phyloP scores from a whole-genome alignment of 164 flowering plant genomes.

The Brasenia schreberi region DNA sequence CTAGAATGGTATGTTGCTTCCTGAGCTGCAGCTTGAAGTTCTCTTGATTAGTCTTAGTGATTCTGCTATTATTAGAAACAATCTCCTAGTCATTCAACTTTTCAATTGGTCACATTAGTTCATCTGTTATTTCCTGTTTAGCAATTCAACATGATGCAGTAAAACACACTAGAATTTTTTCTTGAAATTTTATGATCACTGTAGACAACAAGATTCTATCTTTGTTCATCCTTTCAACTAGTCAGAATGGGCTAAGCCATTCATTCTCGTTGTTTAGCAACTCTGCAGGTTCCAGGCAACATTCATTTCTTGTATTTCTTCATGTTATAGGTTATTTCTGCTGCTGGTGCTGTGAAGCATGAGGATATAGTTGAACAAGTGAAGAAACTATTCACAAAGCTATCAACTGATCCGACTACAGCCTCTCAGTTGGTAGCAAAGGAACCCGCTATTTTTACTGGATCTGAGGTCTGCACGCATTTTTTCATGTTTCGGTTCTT shows the following conservation, averaged over 20 bases:
- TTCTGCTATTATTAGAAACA: too few relatives aligned
- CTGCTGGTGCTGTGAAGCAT: conserved; percentile 92
- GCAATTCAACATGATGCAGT: too few relatives aligned
- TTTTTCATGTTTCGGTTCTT: neutral
- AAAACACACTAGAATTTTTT: too few relatives aligned
- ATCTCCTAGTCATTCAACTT: too few relatives aligned
- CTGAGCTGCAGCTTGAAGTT: neutral
- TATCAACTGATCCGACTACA: conserved; percentile 70
- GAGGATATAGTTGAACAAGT: conserved; percentile 88
- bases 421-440: conserved; percentile 61
- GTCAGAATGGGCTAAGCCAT: neutral
- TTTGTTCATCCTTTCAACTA: neutral
- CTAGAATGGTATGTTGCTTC: conserved; percentile 9
- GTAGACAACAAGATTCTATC: neutral
- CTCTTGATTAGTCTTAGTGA: neutral
- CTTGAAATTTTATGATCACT: too few relatives aligned
- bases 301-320: neutral
- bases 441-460: conserved; percentile 80
- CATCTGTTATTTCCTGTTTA: too few relatives aligned
- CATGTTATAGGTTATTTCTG: conserved; percentile 59
- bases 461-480: conserved; percentile 71
- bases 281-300: too few relatives aligned
- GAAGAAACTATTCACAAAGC: conserved; percentile 62
- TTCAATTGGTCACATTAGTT: too few relatives aligned
- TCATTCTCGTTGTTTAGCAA: neutral